Base-by-base conservation (phyloP, 1,284 basidiomycete species). In the Exobasidium cylindrosporum region DNA sequence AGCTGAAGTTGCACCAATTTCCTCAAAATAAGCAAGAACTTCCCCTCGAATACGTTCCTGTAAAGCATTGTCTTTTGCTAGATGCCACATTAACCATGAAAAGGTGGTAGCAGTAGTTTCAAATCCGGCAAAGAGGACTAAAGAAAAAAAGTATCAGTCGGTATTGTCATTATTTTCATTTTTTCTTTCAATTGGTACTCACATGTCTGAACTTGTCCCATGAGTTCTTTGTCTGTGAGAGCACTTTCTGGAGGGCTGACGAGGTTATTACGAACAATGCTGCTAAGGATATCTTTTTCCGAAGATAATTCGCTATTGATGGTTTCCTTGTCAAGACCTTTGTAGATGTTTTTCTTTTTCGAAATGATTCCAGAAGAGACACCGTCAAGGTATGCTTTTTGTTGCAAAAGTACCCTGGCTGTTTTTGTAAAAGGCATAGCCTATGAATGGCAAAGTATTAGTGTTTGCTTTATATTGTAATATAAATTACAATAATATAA, bases 111-210 rank as follows among this genome's bases (percentile, higher is more conserved):
- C 23, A 7, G 47, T 50, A 24, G 47, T 50, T 31, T 50, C 47
- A 50, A 50, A 50, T 23, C 47, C 47, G 7, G 47, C 47, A 23
- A 50, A 50, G 7, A 50, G 47, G 21, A 50, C 47, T 50, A 14
- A 7, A 50, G n/a, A n/a, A n/a, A n/a, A n/a, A n/a, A n/a, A n/a
- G n/a, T n/a, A n/a, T n/a, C n/a, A n/a, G n/a, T 44, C n/a, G 43
- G 14, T 44, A 14, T 50, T 10, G 24, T 31, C 47, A 50, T 23
- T 14, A 50, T 50, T 50, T 24, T 21, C 47, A 50, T 7, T 23
- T 50, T 31, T 21, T 10, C 47, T 50, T 50, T 50, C 21, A 26
- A 7, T 31, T 40, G 10, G 35, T 40, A 23, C 47, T 7, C 47
- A 50, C 47, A 50, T 26, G 47, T 50, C 21, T 50, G 47, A 10